Base-by-base conservation (phyloP, 1,284 basidiomycete species). In the Tilletia horrida region DNA sequence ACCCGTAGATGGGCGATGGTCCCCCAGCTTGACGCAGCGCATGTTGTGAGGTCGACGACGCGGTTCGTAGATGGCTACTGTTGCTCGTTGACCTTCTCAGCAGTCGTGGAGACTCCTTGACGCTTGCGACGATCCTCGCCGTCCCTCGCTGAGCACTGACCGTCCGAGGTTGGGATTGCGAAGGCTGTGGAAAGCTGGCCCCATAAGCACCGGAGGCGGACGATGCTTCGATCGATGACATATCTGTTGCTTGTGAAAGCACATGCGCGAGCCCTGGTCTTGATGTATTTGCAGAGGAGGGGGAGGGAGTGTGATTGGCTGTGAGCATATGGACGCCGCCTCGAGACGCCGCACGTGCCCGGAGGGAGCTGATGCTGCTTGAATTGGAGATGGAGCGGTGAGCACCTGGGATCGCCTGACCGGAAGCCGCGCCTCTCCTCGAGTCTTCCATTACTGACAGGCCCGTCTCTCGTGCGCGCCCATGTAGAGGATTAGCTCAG, bases 81-180 rank as follows among this genome's bases (percentile, higher is more conserved):
- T 31, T 31, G 27, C 55, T 59, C 29, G 29, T 16, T 18, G 31
- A n/a, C 55, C 55, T 25, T 21, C 55, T 52, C 50, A 52, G 27
- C 25, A 18, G 16, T 8, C 55, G 6, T 2, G 55, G 55, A 29
- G 27, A 31, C 55, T 59, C 55, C 18, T 59, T 25, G 25, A 40
- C 31, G 27, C 27, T 31, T 3, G 55, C 55, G 29, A 29, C 55
- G 18, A 29, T 25, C 23, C 55, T 25, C 14, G 55, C 55, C 16
- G 55, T 59, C 27, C 55, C 55, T 13, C 55, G 55, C 27, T 29
- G 25, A 2, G 55, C 55, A n/a, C 31, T 59, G 29, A 59, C 55
- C 3, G 31, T 59, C 13, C 55, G 27, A 25, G 27, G 4, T 40
- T 59, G 50, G 35, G 11, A 4, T 40, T 40, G 35, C 6, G 35